Percentiles rank a stretch among this genome's conserved stretches.
phyloP scores from a whole-genome alignment of 2,329 filamentous ascomycete species.

The Ophiostoma angusticollis region DNA sequence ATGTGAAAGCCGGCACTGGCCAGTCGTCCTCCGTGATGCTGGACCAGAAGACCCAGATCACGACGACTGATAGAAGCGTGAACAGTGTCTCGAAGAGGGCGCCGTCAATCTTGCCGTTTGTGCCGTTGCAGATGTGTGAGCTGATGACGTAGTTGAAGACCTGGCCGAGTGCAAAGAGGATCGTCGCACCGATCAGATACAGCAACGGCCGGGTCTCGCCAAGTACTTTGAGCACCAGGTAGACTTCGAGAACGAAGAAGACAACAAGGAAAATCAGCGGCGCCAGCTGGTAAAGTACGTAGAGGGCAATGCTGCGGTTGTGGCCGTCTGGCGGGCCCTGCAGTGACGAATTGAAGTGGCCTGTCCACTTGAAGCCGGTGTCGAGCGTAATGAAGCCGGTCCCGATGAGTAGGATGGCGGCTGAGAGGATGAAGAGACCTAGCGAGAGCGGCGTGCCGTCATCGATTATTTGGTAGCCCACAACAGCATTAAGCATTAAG shows the following conservation, averaged over 20 bases:
- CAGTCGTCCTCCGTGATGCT: constrained; percentile 99
- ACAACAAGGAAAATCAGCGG: constrained; percentile 81
- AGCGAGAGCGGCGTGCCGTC: constrained; percentile 82
- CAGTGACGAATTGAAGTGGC: constrained; percentile 55
- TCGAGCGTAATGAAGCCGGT: constrained; percentile 94
- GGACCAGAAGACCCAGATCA: constrained; percentile 93
- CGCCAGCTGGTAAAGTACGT: constrained; percentile 83
- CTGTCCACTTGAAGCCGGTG: constrained; percentile 77
- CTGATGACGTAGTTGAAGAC: constrained; percentile 95
- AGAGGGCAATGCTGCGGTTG: constrained; percentile 71
- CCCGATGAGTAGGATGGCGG: constrained; percentile 63
- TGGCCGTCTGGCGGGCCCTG: constrained; percentile 37
- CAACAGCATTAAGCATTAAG: constrained; percentile 77
- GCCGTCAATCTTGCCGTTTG: constrained; percentile 77
- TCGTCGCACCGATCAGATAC: constrained; percentile 58
- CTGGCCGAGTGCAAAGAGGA: constrained; percentile 85
- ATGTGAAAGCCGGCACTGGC: constrained; percentile 45
- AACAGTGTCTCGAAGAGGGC: constrained; percentile 88
- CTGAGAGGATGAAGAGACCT: constrained; percentile 59
- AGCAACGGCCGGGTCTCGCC: constrained; percentile 89
- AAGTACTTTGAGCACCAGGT: constrained; percentile 74
- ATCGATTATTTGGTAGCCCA: constrained; percentile 87
- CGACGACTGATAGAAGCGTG: constrained; percentile 69
- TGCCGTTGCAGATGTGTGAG: constrained; percentile 75
- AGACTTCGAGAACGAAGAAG: constrained; percentile 72